Evolutionary conservation across 1,139 yeast genomes (phyloP).

Genomic region (Lipomyces yarrowii): DNA sequence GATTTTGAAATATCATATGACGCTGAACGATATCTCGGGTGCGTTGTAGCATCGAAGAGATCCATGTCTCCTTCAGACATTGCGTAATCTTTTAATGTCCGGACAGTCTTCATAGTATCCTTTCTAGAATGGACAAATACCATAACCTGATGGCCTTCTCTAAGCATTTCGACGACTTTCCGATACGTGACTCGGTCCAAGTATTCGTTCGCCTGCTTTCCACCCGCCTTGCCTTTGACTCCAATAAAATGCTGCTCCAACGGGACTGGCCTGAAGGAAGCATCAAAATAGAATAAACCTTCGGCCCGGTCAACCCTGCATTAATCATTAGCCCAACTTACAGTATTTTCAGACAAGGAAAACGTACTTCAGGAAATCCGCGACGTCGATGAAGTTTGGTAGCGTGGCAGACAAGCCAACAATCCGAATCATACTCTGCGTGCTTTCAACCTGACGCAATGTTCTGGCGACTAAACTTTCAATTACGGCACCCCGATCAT

Average conservation of each 20-base stretch:
- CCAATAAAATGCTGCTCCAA: constrained; percentile 86
- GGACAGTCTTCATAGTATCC: constrained; percentile 84
- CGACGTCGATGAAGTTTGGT: constrained; percentile 92
- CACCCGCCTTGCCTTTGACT: constrained; percentile 81
- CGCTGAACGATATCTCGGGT: constrained; percentile 51
- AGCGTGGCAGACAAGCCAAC: constrained; percentile 97
- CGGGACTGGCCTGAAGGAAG: constrained; percentile 92
- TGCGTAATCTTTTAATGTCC: constrained; percentile 71
- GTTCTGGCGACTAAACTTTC: constrained; percentile 97
- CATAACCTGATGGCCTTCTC: constrained; percentile 87
- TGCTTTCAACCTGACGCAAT: constrained; percentile 86
- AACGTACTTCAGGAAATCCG: constrained; percentile 65
- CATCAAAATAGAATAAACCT: constrained; percentile 94
- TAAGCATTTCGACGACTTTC: constrained; percentile 67
- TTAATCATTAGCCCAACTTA: background rate
- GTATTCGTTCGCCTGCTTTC: constrained; percentile 71
- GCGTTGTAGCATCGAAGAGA: constrained; percentile 63
- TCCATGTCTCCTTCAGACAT: constrained; percentile 53
- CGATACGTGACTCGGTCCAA: constrained; percentile 78
- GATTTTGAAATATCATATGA: constrained; percentile 72
- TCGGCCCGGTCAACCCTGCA: constrained; percentile 79
- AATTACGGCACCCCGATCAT: constrained; percentile 96
- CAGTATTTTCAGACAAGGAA: background rate
- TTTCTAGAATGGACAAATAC: constrained; percentile 94
- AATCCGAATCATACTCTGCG: constrained; percentile 91